Base-by-base conservation (phyloP, 1,284 basidiomycete genomes). In the Melampsora larici-populina region DNA sequence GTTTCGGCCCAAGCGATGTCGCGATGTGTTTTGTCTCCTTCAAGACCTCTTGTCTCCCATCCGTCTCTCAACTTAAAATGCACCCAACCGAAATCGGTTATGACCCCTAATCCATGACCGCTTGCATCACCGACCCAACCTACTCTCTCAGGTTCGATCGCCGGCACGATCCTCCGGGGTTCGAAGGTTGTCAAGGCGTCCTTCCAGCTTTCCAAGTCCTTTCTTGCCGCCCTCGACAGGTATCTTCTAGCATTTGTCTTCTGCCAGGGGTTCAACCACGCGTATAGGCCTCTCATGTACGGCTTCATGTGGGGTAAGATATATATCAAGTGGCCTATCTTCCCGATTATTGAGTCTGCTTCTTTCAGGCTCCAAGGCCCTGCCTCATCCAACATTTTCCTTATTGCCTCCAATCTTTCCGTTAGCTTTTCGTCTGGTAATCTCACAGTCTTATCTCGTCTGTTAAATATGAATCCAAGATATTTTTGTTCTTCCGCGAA, bases 51-150 rank as follows among this genome's bases (percentile, higher is more conserved):
- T 5, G 6, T 36, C 36, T 36, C 36, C 29, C 43, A 29, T 51
- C 21, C 18, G 5, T 5, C 11, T 46, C 21, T 8, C 6, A 70
- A 49, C 18, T 70, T 24, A 29, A 62, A 72, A 15, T 43, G 51
- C 11, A 36, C 31, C 70, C 58, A 72, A 6, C 58, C 24, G 11
- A n/a, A n/a, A 4, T 33, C 15, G 2, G 60, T 7, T 11, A 72
- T 2, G 6, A 36, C 36, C 36, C 6, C 58, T 24, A 72, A 40
- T 13, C 70, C 58, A 26, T 24, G 62, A 15, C 49, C 55, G 18
- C 26, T 72, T 1, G 33, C 24, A 24, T 70, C 69, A 21, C 69
- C 69, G 2, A 70, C 33, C 69, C 69, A 70, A 1, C 33, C 69
- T 0, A 51, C 17, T 11, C 55, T 55, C 3, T 29, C 15, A 7